A percentile compares a stretch with the other conserved stretches of the same genome.
Conservation (phyloP, 164 flowering plant species). For the Protea cynaroides region DNA sequence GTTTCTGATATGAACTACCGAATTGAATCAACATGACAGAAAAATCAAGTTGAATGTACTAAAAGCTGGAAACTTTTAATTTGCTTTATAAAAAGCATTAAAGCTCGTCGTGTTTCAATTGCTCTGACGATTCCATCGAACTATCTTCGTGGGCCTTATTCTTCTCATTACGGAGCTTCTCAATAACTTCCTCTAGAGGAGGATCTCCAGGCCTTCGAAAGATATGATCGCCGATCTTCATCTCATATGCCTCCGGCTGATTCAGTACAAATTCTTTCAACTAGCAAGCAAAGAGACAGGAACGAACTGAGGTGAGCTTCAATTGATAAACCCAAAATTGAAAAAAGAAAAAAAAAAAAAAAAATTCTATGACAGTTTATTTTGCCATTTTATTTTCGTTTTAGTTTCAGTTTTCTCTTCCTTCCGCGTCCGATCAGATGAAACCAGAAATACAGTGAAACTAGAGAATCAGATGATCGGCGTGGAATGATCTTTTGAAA, state of each 20-base stretch:
- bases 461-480: not conserved
- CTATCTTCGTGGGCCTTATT: slow-evolving; percentile 12
- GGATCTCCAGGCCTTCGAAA: slow-evolving; percentile 87
- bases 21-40: no score
- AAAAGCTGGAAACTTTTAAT: no score
- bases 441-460: no score
- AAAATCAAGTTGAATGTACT: no score
- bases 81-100: slow-evolving; percentile 13
- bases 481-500: slow-evolving; percentile 16
- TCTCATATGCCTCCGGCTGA: slow-evolving; percentile 87
- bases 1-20: no score
- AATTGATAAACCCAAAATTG: no score
- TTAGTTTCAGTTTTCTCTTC: no score
- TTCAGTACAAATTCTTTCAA: slow-evolving; percentile 68
- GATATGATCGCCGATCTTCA: slow-evolving; percentile 83
- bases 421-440: no score
- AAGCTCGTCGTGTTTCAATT: slow-evolving; percentile 40
- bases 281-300: slow-evolving; percentile 25
- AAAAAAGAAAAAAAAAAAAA: no score
- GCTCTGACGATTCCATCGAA: slow-evolving; percentile 8
- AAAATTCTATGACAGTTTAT: no score
- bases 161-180: slow-evolving; percentile 36
- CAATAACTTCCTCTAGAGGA: slow-evolving; percentile 61
- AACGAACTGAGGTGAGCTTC: not conserved
- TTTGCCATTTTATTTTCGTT: no score